Evolutionary conservation across 805 yeast species (phyloP), one percentile per base, ranked within the genome.

Genomic region (Barnettozyma pratensis): DNA sequence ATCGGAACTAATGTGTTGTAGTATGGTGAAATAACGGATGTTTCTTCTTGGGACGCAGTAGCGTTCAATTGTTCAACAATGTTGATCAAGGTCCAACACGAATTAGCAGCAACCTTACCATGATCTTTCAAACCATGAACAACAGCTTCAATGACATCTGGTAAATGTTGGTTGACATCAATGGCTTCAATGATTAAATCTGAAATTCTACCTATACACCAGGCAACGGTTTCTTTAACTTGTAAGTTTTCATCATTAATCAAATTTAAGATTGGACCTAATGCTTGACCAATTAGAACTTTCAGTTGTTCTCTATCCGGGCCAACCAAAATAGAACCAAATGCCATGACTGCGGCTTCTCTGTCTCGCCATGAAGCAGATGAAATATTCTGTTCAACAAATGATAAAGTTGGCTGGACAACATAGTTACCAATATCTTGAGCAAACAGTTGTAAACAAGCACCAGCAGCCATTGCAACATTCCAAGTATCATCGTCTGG

Each of bases 311-410:
- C 80, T 46, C 80, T 77, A 54, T 87, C 91, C 31, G 97, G 97
- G 25, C 99, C 99, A 59, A 90, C 98, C 59, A 94, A 75, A 51
- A 94, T 88, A 10, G 97, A 90, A 34, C 99, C 99, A 65, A 94
- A 94, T 0, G 99, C 97, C 99, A 94, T 94, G 6, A 94, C 97
- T 2, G 98, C 96, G 28, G 98, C 98, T 70, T 94, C 99, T 60
- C 96, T 83, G 47, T 80, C 70, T 68, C 94, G 80, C 99, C 99
- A 94, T 49, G 74, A 71, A 12, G 69, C 58, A 19, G 78, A 71
- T 3, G 67, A 66, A 46, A 94, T 77, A 62, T 87, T 86, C 41
- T 77, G 74, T 57, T 84, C 91, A 32, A 94, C 97, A 71, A 90
- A 94, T 48, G 75, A 77, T 54, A 94, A 69, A 5, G 96, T 87